These are phyloP conservation scores for Neonectria neomacrospora DNA, from an alignment of 2,329 filamentous ascomycete genomes.

Conservation along the genomic window DNA sequence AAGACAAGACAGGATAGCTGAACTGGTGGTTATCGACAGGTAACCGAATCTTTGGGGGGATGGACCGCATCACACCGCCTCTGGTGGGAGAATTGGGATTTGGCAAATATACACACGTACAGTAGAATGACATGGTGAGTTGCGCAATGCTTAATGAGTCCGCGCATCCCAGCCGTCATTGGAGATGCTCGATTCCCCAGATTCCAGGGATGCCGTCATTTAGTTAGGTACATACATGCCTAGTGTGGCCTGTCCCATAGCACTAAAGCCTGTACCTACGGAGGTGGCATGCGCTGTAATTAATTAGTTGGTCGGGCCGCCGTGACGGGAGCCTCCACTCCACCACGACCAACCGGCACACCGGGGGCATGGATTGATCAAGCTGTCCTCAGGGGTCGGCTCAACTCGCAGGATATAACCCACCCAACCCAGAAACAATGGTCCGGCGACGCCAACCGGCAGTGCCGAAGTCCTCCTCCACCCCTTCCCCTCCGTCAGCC, in stretches of 20 bases:
- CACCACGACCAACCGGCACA: not conserved
- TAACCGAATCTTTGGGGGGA: not conserved
- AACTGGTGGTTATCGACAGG: conserved; percentile 2
- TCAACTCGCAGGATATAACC: conserved; percentile 5
- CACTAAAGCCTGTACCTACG: not conserved
- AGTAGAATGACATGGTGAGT: conserved; percentile 3
- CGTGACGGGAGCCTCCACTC: not conserved
- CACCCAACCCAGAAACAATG: conserved; percentile 34
- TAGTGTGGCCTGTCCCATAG: too few relatives aligned
- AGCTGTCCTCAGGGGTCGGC: not conserved
- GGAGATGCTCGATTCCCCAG: conserved; percentile 26
- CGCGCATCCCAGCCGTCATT: not conserved
- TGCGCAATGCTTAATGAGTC: not conserved
- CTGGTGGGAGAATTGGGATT: not conserved
- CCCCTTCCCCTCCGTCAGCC: conserved; percentile 4
- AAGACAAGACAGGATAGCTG: conserved; percentile 24
- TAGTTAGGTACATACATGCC: not conserved
- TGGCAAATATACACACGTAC: not conserved
- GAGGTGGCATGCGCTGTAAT: not conserved
- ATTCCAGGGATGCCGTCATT: conserved; percentile 20
- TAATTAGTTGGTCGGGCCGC: not conserved
- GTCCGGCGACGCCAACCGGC: conserved; percentile 44
- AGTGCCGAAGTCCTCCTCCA: conserved; percentile 23
- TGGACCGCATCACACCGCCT: not conserved
- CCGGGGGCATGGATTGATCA: too few relatives aligned